phyloP scores from a whole-genome alignment of 192 early-diverging fungal genomes.

The Rhizophlyctis rosea region DNA sequence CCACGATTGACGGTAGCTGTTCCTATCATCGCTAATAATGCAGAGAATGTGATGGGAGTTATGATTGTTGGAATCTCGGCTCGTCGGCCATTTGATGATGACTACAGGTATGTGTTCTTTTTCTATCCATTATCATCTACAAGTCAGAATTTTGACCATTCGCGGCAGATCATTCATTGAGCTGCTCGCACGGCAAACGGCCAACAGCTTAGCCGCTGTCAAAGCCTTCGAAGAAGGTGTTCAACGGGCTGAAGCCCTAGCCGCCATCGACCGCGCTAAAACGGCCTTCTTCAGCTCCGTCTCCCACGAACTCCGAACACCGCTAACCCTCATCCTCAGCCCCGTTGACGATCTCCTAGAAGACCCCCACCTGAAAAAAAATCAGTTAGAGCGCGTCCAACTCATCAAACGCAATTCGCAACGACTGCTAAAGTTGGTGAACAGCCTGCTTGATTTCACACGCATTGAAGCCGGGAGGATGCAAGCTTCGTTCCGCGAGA shows the following conservation, averaged over 20 bases:
- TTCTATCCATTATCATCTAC: neutral
- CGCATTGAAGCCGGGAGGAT: slow-evolving; percentile 47
- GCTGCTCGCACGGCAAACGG: slow-evolving; percentile 18
- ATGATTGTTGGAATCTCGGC: slow-evolving; percentile 23
- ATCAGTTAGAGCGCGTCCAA: slow-evolving; percentile 23
- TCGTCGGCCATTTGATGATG: slow-evolving; percentile 20
- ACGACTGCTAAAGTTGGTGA: slow-evolving; percentile 50
- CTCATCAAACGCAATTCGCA: slow-evolving; percentile 41
- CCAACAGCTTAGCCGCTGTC: slow-evolving; percentile 8
- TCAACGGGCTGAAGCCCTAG: slow-evolving; percentile 24
- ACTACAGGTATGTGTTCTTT: slow-evolving; percentile 15
- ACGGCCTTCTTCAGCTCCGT: slow-evolving; percentile 14
- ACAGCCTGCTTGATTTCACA: slow-evolving; percentile 50
- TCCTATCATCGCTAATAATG: slow-evolving; percentile 25
- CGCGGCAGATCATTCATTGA: slow-evolving; percentile 23
- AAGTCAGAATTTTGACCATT: no score
- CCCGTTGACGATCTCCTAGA: slow-evolving; percentile 42
- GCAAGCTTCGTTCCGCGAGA: slow-evolving; percentile 40
- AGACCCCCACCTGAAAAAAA: slow-evolving; percentile 15
- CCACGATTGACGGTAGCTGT: slow-evolving; percentile 6
- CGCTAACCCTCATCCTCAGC: slow-evolving; percentile 44
- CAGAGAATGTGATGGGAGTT: slow-evolving; percentile 20
- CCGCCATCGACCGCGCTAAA: slow-evolving; percentile 22
- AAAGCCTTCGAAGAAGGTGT: slow-evolving; percentile 17
- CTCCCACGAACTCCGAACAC: slow-evolving; percentile 47